Evolutionary conservation across 1,284 basidiomycete genomes (phyloP), one percentile per base, ranked within the genome.

Genomic region (Caloboletus inedulis): DNA sequence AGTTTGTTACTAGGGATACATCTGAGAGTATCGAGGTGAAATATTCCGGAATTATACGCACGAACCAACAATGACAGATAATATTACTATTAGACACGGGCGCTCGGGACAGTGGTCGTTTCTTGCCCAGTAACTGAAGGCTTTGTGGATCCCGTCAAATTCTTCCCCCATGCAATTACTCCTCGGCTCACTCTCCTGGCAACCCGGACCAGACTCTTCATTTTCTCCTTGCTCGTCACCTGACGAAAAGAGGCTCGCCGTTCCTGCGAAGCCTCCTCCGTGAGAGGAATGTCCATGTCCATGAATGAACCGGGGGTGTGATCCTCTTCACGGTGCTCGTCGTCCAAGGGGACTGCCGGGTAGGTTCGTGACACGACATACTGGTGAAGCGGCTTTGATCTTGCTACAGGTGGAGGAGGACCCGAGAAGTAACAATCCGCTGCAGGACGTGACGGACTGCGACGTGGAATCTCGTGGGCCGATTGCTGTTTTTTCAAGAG

Each of bases 161-260:
- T 53, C 47, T 68, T 68, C 1, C 68, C 66, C 69, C 65, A 70
- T 19, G 57, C 51, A n/a, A 68, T 34, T 18, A 71, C 51, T 8
- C 59, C 65, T 34, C 54, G 64, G 41, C 68, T 71, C 40, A 67
- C 39, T 41, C 61, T 57, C 25, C 52, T 60, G 40, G 66, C 69
- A 7, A 51, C 53, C 36, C 43, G 51, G 33, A 57, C 56, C 16
- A 68, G 42, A 30, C 30, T 53, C 37, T 54, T 66, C 52, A 64
- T 40, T 43, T 52, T 65, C 27, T 46, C 54, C 19, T 54, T 63
- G 41, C 44, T 46, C 19, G 48, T 43, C 30, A 40, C 27, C 18
- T 36, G 56, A 35, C 51, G 58, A 33, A 55, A 39, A 43, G 66
- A 56, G n/a, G 30, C 3, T 31, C 39, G 57, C n/a, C 40, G 56